phyloP scores from a whole-genome alignment of 352 stramenopile species.

The Aphanomyces stellatus region DNA sequence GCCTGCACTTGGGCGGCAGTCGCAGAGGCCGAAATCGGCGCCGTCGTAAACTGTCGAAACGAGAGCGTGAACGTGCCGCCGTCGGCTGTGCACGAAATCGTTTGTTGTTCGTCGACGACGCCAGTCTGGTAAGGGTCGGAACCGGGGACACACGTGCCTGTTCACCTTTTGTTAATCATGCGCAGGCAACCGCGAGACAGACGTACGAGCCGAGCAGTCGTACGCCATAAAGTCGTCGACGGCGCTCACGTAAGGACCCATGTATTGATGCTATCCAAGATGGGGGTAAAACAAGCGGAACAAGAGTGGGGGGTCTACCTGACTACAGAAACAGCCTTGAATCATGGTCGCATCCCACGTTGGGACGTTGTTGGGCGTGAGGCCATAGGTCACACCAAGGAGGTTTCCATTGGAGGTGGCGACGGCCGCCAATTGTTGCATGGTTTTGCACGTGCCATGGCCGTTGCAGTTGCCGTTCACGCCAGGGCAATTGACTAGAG shows the following conservation, averaged over 20 bases:
- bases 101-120: slow-evolving; percentile 66
- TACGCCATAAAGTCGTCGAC: slow-evolving; percentile 34
- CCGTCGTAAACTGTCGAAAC: slow-evolving; percentile 56
- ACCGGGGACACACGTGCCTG: slow-evolving; percentile 29
- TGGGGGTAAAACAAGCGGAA: no score
- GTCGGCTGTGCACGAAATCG: slow-evolving; percentile 40
- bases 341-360: slow-evolving; percentile 83
- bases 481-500: slow-evolving; percentile 33
- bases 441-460: slow-evolving; percentile 63
- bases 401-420: slow-evolving; percentile 33
- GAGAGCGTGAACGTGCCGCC: slow-evolving; percentile 55
- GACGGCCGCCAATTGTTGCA: slow-evolving; percentile 48
- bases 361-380: slow-evolving; percentile 38
- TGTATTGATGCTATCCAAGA: slow-evolving; percentile 38
- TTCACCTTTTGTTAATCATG: background rate
- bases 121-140: slow-evolving; percentile 40
- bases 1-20: slow-evolving; percentile 30
- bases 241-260: slow-evolving; percentile 50
- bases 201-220: slow-evolving; percentile 4
- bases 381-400: slow-evolving; percentile 49
- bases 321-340: slow-evolving; percentile 67
- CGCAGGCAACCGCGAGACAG: background rate
- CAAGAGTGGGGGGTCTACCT: background rate
- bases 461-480: slow-evolving; percentile 43
- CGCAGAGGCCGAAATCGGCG: slow-evolving; percentile 42